phyloP scores from a whole-genome alignment of 2,329 filamentous ascomycete species.

The Cercospora sp. region DNA sequence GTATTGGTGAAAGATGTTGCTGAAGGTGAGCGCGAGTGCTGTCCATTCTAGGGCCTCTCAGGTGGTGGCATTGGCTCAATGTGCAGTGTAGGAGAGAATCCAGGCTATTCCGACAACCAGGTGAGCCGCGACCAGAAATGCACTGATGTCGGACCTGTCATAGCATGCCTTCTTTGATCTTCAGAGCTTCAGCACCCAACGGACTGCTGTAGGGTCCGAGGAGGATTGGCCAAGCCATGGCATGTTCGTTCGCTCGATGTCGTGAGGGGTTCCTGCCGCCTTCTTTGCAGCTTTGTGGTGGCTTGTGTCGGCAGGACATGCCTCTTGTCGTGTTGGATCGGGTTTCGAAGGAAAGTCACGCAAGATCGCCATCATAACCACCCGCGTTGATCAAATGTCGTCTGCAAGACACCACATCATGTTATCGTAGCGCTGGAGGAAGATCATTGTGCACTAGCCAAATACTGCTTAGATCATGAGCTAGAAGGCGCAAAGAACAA shows the following conservation, averaged over 20 bases:
- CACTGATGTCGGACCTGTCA: too few species aligned
- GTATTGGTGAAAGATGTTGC: too few species aligned
- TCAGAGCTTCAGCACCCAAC: too few species aligned
- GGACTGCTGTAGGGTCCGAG: background rate
- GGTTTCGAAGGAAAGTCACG: background rate
- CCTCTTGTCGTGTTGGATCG: background rate
- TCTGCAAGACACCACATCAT: background rate
- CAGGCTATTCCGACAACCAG: too few species aligned
- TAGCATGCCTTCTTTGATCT: too few species aligned
- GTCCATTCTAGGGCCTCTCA: too few species aligned
- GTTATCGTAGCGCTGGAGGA: background rate
- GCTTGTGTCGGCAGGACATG: background rate
- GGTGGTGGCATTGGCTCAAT: too few species aligned
- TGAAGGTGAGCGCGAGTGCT: too few species aligned
- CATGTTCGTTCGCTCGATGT: background rate
- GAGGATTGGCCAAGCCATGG: background rate
- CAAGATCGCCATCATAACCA: background rate
- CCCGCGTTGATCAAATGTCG: background rate
- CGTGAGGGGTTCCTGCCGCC: background rate
- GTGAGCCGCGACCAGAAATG: too few species aligned
- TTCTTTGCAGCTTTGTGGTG: background rate
- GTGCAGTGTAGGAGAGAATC: too few species aligned
- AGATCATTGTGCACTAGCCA: background rate
- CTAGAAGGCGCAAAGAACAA: constrained; percentile 4
- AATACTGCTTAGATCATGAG: background rate